Base-by-base conservation (phyloP, 352 stramenopile genomes). In the Saprolegnia diclina region DNA sequence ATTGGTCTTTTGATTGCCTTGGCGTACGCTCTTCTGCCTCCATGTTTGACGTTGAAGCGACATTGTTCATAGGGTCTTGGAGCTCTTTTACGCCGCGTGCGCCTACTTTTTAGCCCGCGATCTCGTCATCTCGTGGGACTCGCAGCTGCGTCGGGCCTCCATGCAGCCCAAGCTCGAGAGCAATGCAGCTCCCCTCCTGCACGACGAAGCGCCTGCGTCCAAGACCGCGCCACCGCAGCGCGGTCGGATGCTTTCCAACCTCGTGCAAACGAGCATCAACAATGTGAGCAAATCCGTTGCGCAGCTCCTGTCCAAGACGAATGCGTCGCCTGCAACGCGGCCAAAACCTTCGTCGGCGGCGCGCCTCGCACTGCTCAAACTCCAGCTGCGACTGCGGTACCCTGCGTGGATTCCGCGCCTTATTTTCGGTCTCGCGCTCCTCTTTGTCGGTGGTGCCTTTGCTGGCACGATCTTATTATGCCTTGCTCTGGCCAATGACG, bases 371-470 rank as follows among this genome's bases (percentile, higher is more conserved):
- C 24, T n/a, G 1, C 22, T 69, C 37, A 40, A 69, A 22, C 35
- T 38, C 7, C 46, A 69, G 38, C 45, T 67, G 0, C 75, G 59
- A 14, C 81, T 92, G 3, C 85, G 81, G 32, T 91, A 90, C 59
- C 85, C 85, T 7, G 75, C 80, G 56, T 90, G 80, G 44, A 76
- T 92, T n/a, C 73, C 81, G 21, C 78, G 83, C 37, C 74, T 88
- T 0, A 70, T 85, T 4, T 89, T 88, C 50, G 56, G 59, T 0
- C 38, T 83, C 0, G 83, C 74, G n/a, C 50, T 73, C 0, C 54
- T 77, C 0, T 92, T 81, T 79, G 57, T 83, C 19, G 67, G 35
- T 0, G 64, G 67, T 21, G 85, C 89, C 72, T 56, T 72, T 4
- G 84, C 79, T 24, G 18, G 84, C 16, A 66, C 87, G 9, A 67